phyloP scores from a whole-genome alignment of 2,329 filamentous ascomycete genomes.

The Thyridium curvatum region DNA sequence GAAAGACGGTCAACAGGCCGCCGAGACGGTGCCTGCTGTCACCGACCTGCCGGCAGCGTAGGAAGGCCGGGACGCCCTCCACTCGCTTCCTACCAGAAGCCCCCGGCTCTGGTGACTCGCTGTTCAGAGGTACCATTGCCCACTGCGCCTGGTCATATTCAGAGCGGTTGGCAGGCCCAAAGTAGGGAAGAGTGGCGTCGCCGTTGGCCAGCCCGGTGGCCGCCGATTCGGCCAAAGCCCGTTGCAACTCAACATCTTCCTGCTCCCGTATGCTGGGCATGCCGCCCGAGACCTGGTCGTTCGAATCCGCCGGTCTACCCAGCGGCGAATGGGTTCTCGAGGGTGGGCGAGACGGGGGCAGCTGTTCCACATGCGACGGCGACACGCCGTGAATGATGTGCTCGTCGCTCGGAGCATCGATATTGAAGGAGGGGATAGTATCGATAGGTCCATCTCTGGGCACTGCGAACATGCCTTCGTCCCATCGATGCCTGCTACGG shows the following conservation, averaged over 20 bases:
- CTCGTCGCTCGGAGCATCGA: conserved; percentile 44
- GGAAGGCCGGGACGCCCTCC: conserved; percentile 41
- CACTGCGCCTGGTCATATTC: conserved; percentile 51
- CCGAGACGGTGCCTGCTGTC: conserved; percentile 36
- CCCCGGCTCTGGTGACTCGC: conserved; percentile 26
- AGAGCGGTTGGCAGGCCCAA: conserved; percentile 52
- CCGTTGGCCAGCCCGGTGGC: conserved; percentile 36
- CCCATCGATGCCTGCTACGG: conserved; percentile 45
- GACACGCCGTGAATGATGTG: conserved; percentile 35
- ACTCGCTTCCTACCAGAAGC: conserved; percentile 39
- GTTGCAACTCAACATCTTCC: conserved; percentile 50
- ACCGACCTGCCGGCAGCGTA: conserved; percentile 30
- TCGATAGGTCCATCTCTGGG: conserved; percentile 39
- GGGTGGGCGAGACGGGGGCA: conserved; percentile 54
- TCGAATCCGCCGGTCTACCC: conserved; percentile 43
- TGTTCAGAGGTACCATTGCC: conserved; percentile 46
- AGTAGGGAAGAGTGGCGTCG: conserved; percentile 35
- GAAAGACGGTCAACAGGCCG: conserved; percentile 50
- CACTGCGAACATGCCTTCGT: conserved; percentile 45
- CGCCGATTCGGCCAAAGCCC: conserved; percentile 50
- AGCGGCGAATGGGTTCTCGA: conserved; percentile 54
- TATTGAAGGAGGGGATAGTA: conserved; percentile 41
- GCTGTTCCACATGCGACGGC: conserved; percentile 32
- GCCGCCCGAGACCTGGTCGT: conserved; percentile 11
- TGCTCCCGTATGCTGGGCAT: conserved; percentile 26